Percentiles rank a stretch among this genome's conserved stretches.
Evolutionary conservation across 768 basidiomycete species (phyloP).

Genomic region (Agaricus bisporus): DNA sequence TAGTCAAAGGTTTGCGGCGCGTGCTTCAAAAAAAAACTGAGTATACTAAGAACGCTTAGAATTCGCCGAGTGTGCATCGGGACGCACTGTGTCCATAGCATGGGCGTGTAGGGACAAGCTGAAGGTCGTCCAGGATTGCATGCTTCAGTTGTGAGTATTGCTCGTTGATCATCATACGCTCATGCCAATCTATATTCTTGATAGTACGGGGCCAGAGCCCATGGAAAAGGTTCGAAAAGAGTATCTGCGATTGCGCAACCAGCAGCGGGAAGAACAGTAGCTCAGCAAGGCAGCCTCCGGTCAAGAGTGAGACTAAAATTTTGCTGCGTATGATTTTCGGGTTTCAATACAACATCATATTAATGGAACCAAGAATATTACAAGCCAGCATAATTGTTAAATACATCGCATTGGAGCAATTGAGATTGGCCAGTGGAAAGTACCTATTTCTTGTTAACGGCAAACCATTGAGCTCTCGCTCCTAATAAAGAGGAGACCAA

Average conservation of each 20-base stretch:
- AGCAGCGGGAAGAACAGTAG: constrained; percentile 21
- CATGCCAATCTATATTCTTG: background rate
- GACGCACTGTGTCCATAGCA: constrained; percentile 76
- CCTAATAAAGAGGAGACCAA: constrained; percentile 69
- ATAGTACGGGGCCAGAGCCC: constrained; percentile 65
- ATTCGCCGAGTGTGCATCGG: constrained; percentile 80
- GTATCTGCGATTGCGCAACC: constrained; percentile 62
- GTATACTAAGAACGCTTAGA: constrained; percentile 33
- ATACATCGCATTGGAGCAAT: no score
- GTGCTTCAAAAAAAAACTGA: background rate
- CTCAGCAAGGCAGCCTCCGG: background rate
- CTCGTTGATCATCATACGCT: background rate
- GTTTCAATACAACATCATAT: no score
- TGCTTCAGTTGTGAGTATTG: constrained; percentile 68
- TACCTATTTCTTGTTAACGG: constrained; percentile 40
- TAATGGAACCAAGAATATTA: background rate
- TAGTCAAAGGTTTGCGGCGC: constrained; percentile 59
- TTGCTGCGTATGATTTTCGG: no score
- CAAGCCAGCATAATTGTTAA: background rate
- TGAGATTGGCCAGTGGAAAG: background rate
- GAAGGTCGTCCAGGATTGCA: constrained; percentile 68
- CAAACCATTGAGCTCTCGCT: constrained; percentile 58
- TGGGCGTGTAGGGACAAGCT: constrained; percentile 78
- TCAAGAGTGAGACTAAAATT: no score
- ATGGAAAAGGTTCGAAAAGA: constrained; percentile 70